Base-by-base conservation (phyloP, 1,139 yeast genomes). In the Kodamaea sp. region DNA sequence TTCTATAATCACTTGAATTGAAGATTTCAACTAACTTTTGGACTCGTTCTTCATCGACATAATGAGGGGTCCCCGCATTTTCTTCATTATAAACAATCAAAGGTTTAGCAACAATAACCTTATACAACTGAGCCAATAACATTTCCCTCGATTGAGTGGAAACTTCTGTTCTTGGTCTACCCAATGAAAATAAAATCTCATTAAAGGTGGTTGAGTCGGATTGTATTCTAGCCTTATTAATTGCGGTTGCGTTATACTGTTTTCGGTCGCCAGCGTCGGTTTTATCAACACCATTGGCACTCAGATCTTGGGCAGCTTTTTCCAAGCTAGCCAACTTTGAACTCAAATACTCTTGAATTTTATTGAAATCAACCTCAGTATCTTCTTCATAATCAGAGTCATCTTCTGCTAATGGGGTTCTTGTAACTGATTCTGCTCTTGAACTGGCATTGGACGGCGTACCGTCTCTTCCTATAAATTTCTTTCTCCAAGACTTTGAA, bases 71-170 rank as follows among this genome's bases (percentile, higher is more conserved):
- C 2, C 67, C 73, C 2, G 53, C 45, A 33, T 60, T 56, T 36
- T 66, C 66, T 34, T 70, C 75, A 41, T 71, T 70, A 42, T 58
- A 60, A 3, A 65, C 61, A 6, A 60, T 40, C 35, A 73, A 54
- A 2, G 79, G 74, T 43, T 68, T 69, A 12, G 67, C 63, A 4
- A 71, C 73, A 31, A 73, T 61, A 50, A 75, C 56, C 44, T 71
- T 71, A 50, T 69, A 75, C 35, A 77, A 58, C 53, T 77, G 80
- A 7, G 77, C 77, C 47, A 75, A 58, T 26, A 77, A 60, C 42
- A 74, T 52, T 48, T 76, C 81, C 41, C 81, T 56, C n/a, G 78
- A 72, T 35, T 55, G 62, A 1, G 76, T 62, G 11, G 78, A 70
- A 4, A 77, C 73, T 41, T 70, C 72, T 15, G 68, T 62, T 42